Evolutionary conservation across 768 basidiomycete genomes (phyloP), one percentile per base, ranked within the genome.

Genomic region (Lentinula sp.): DNA sequence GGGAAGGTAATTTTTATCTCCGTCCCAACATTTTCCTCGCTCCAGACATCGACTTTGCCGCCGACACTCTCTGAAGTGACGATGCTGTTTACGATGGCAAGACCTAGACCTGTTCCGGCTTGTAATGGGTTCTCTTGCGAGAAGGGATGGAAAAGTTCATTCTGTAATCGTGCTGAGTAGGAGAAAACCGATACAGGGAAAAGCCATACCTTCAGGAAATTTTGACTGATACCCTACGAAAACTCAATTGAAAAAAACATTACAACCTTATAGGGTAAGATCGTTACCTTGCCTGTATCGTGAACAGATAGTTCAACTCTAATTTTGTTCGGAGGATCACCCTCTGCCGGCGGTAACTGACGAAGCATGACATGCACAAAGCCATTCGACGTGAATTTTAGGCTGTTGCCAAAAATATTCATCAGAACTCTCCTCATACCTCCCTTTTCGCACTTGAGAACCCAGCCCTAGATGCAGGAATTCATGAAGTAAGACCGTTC

Each of bases 121-220:
- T 95, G 93, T 5, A 96, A 71, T 0, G 95, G 94, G 65, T 96
- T 95, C 73, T 97, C 95, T 76, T 98, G 95, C 0, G 94, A 94
- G 75, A 98, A 98, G 0, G 95, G 95, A 66, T 96, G 95, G 76
- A 97, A 98, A 5, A 98, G 78, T 74, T 95, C 92, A 66, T 97
- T 94, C 89, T 91, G 8, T 1, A 23, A 10, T 18, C 11, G 65
- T 61, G 45, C 60, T 55, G 21, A 48, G 16, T 35, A 58, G 28
- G 34, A 45, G 50, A n/a, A 34, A 37, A 10, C 15, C 13, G 16
- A 35, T 11, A 21, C 28, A 34, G 45, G 28, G 3, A 59, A 42
- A 2, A 49, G 31, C 65, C 67, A 52, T 62, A 89, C 91, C 83
- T 93, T 92, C 62, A 96, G 76, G 73, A 98, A 98, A 62, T 91